Evolutionary conservation across 345 rosid genomes (phyloP).

Genomic region (Brassica cretica): DNA sequence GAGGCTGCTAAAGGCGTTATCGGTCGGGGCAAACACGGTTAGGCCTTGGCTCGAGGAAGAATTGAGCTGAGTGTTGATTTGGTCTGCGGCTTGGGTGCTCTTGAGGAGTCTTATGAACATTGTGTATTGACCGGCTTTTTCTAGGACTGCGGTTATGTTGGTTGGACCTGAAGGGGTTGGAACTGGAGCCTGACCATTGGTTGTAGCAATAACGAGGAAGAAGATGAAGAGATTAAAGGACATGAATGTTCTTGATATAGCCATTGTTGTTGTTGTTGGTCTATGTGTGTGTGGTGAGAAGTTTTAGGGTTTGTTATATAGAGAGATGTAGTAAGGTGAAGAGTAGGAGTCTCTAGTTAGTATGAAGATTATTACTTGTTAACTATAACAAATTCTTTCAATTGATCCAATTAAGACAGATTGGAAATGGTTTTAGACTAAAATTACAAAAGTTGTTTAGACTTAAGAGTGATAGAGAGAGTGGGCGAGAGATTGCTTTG

Average conservation of each 20-base stretch:
- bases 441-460: conserved; percentile 5
- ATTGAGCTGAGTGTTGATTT: conserved; percentile 74
- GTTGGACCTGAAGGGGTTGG: conserved; percentile 58
- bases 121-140: conserved; percentile 79
- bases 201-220: conserved; percentile 28
- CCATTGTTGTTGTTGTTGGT: conserved; percentile 34
- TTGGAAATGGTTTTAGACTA: conserved; percentile 12
- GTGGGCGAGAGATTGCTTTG: conserved; percentile 29
- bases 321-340: conserved; percentile 32
- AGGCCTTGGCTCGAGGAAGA: conserved; percentile 66
- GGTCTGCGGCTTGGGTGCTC: conserved; percentile 64
- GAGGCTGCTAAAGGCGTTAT: conserved; percentile 68
- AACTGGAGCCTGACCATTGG: conserved; percentile 50
- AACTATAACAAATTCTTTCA: conserved; percentile 19
- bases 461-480: conserved; percentile 5
- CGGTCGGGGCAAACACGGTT: conserved; percentile 80
- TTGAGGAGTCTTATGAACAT: conserved; percentile 60
- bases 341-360: conserved; percentile 30
- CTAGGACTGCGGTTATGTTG: conserved; percentile 70
- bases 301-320: conserved; percentile 29
- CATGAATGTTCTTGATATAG: conserved; percentile 31
- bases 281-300: conserved; percentile 11
- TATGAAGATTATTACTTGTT: conserved; percentile 28
- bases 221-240: conserved; percentile 31
- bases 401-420: conserved; percentile 3